Conservation (phyloP, 208 protist species). For the Trypanosoma rangeli region DNA sequence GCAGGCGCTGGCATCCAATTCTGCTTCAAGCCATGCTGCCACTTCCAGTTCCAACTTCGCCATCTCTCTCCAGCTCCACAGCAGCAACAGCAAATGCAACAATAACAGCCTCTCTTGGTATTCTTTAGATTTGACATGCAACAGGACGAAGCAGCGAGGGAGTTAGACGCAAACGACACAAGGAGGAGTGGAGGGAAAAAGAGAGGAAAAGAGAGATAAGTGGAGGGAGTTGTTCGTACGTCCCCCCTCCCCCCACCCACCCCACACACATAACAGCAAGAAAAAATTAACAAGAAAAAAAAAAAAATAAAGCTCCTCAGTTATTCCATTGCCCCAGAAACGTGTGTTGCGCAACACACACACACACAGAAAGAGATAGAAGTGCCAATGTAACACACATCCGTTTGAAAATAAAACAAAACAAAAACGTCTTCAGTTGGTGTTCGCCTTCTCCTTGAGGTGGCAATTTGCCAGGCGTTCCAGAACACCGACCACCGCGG, state of each 20-base stretch:
- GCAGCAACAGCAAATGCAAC: slow-evolving; percentile 31
- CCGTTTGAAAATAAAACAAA: neutral
- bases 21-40: slow-evolving; percentile 38
- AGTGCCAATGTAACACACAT: neutral
- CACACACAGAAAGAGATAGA: neutral
- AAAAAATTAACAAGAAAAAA: neutral
- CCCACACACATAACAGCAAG: slow-evolving; percentile 2
- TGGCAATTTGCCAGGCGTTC: slow-evolving; percentile 86
- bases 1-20: slow-evolving; percentile 49
- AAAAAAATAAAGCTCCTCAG: neutral
- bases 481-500: slow-evolving; percentile 91
- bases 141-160: too few relatives aligned
- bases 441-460: slow-evolving; percentile 68
- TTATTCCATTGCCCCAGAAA: neutral
- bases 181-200: too few relatives aligned
- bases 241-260: slow-evolving; percentile 22
- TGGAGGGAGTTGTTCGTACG: too few relatives aligned
- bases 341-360: neutral
- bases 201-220: too few relatives aligned
- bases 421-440: neutral
- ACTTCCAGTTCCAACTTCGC: slow-evolving; percentile 7
- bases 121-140: too few relatives aligned
- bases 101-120: slow-evolving; percentile 51
- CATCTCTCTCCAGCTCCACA: slow-evolving; percentile 33
- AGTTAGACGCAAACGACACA: too few relatives aligned